Base-by-base conservation (phyloP, 108 stramenopile species). In the Cyclotella choctawhatcheeana region DNA sequence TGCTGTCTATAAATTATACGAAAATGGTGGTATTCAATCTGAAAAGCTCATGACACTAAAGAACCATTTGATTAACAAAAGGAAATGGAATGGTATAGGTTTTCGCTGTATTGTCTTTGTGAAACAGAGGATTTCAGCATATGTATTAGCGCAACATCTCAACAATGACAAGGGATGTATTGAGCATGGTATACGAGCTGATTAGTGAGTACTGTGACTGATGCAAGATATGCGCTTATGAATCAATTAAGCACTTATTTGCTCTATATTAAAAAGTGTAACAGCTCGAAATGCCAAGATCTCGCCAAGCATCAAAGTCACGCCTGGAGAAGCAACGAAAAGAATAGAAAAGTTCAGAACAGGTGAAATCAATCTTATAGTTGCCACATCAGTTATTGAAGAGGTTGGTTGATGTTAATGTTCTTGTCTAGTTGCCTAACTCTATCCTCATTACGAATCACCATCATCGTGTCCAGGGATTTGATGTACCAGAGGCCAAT, bases 41-140 rank as follows among this genome's bases (percentile, higher is more conserved):
- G 58, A 74, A 48, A 78, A 78, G 40, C 64, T 78, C 14, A 18
- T 33, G 3, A 59, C 66, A 0, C 67, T 78, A 24, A 67, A 40
- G n/a, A 27, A 12, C 14, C 29, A 44, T 22, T 69, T 78, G 33
- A 26, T 65, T 5, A 47, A 78, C 18, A 74, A 78, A 56, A 66
- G 37, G 65, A 74, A 67, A 37, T 17, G 25, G n/a, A 74, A 68
- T 25, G 77, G 77, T 20, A 29, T 26, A n/a, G 29, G 62, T 58
- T 78, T 78, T 51, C 77, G 71, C 12, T 52, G 77, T 25, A 78
- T 78, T 48, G n/a, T 73, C 24, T 73, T 78, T 73, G 77, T 78
- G 0, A 64, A 73, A n/a, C 65, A 73, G 47, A 64, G 71, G 10
- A 68, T 78, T 25, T 58, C 71, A 33, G 77, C 77, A 20, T 73